These are phyloP conservation scores for Fusarium anguioides DNA, from an alignment of 2,329 filamentous ascomycete genomes.

Conservation along the genomic window DNA sequence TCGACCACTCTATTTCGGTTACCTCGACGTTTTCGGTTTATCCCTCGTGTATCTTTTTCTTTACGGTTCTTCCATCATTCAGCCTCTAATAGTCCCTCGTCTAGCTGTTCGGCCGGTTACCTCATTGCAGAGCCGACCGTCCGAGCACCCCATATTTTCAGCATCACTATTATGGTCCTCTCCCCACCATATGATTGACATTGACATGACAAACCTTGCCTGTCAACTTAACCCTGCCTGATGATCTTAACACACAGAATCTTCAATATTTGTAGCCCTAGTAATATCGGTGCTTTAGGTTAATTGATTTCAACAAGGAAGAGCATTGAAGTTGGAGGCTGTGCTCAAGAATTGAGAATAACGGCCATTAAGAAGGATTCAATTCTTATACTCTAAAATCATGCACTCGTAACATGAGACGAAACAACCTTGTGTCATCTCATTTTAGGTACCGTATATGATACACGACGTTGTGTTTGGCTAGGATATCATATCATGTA, in stretches of 20 bases:
- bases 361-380: background rate
- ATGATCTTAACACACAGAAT: constrained; percentile 17
- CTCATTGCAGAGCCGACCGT: background rate
- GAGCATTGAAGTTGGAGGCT: background rate
- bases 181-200: background rate
- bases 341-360: background rate
- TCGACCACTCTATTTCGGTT: background rate
- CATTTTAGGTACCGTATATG: background rate
- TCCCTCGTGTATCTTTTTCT: background rate
- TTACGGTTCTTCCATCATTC: background rate
- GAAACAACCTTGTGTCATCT: constrained; percentile 19
- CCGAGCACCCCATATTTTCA: constrained; percentile 2
- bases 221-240: constrained; percentile 15
- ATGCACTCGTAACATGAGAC: constrained; percentile 14
- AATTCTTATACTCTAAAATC: background rate
- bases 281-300: background rate
- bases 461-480: background rate
- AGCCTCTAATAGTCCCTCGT: background rate
- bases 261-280: background rate
- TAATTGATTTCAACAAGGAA: background rate
- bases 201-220: background rate
- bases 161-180: background rate
- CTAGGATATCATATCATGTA: constrained; percentile 1
- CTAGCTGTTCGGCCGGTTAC: constrained; percentile 2
- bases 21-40: background rate